Percentiles rank a stretch among this genome's conserved stretches.
Evolutionary conservation across 2,329 filamentous ascomycete genomes (phyloP).

Genomic region (Fusarium sp.): DNA sequence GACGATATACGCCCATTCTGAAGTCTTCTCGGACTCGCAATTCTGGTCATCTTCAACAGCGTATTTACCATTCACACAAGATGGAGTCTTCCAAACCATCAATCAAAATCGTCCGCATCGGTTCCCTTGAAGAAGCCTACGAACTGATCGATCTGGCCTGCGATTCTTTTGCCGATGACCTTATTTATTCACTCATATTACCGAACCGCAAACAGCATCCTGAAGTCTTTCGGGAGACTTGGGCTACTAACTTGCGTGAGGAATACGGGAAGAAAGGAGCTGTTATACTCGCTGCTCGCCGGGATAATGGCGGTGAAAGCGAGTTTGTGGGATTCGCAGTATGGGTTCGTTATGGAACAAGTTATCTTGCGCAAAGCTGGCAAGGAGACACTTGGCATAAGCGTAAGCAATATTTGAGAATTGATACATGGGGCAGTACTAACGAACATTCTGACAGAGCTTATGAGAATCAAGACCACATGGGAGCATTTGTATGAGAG

Average conservation of each 20-base stretch:
- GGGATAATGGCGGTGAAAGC: neutral
- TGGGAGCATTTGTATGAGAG: neutral
- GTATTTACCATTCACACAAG: accelerated
- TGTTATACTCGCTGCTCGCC: constrained; percentile 3
- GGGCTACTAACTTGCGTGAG: neutral
- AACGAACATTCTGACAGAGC: neutral
- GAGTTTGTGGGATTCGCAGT: constrained; percentile 25
- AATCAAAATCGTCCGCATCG: constrained; percentile 9
- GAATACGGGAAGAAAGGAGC: constrained; percentile 21
- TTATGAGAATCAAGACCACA: neutral
- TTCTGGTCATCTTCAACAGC: neutral
- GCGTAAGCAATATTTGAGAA: neutral
- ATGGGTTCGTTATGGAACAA: constrained; percentile 23
- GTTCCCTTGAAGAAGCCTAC: constrained; percentile 5
- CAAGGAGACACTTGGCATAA: constrained; percentile 35
- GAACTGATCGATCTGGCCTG: constrained; percentile 5
- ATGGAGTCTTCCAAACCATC: neutral
- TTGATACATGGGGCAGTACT: neutral
- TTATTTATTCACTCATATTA: constrained; percentile 5
- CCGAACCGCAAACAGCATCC: constrained; percentile 13
- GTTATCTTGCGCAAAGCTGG: constrained; percentile 25
- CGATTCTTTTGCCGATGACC: constrained; percentile 20
- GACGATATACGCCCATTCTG: neutral
- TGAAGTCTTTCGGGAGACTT: constrained; percentile 16
- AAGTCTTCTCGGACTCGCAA: neutral